Evolutionary conservation across 495 filamentous ascomycete species (phyloP), one percentile per base, ranked within the genome.

Genomic region (Hyphodiscus hymeniophilus): DNA sequence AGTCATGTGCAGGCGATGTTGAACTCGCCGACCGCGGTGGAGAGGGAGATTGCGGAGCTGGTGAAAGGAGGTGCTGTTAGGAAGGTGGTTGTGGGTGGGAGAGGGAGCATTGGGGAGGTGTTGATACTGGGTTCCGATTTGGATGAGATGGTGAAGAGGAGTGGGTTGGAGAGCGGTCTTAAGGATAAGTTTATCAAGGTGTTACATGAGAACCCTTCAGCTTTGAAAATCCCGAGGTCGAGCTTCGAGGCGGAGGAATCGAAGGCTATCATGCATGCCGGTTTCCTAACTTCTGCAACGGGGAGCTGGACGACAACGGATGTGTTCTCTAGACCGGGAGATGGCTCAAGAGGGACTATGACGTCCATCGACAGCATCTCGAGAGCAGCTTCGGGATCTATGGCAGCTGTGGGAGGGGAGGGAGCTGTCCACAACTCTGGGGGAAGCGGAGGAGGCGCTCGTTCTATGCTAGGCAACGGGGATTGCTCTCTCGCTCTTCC

Each of bases 1-100:
- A 73, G 81, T 20, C 86, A 94, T 66, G 59, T 92, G 3, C 81
- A 86, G 60, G 78, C 81, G 0, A 55, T 89, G 7, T 64, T 81
- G 15, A 66, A 72, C 44, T 77, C 78, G 7, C 77, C 84, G 1
- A 89, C 87, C 3, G 70, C 69, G 36, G 80, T 80, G 3, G 89
- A 94, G 63, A 71, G 82, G 39, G 87, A 88, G 61, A 74, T 90
- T 21, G 78, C 80, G 17, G 73, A 81, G 43, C 63, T 89, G 17
- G 63, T 79, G 4, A 69, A 66, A 30, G 55, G 63, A 1, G 86
- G 86, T 6, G 68, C 69, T 2, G 56, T 89, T 2, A 72, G 84
- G 40, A 81, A 80, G 50, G 64, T 94, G 26, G 68, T 79, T 1
- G 71, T 94, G 6, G 79, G 84, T 3, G 73, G 79, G 17, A 67